These are phyloP conservation scores for Coemansia nantahalensis DNA, from an alignment of 192 early-diverging fungal species.

Conservation along the genomic window DNA sequence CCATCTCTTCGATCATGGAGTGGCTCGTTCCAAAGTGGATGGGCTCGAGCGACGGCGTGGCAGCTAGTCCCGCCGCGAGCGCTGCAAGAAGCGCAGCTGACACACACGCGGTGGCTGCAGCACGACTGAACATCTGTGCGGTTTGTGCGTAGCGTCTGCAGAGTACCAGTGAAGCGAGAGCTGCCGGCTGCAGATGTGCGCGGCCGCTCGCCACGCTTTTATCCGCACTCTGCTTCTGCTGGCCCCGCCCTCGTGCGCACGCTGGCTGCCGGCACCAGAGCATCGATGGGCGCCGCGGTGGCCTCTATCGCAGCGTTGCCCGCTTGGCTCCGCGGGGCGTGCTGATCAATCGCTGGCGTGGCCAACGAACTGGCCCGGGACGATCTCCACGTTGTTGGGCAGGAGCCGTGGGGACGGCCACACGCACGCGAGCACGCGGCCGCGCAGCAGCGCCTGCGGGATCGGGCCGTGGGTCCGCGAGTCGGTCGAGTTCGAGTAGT, in stretches of 20 bases:
- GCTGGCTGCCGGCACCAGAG: too few species aligned
- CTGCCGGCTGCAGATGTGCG: too few species aligned
- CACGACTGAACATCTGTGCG: not conserved
- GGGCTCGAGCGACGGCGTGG: not conserved
- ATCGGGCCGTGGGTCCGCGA: slow-evolving; percentile 88
- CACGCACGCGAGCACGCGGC: slow-evolving; percentile 69
- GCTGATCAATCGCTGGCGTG: not conserved
- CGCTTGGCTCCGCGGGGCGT: too few species aligned
- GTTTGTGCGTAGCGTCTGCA: too few species aligned
- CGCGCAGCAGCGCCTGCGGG: slow-evolving; percentile 73
- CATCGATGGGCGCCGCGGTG: too few species aligned
- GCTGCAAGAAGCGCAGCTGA: not conserved
- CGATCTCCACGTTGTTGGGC: slow-evolving; percentile 20
- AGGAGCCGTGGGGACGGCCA: slow-evolving; percentile 33
- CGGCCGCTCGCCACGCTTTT: too few species aligned
- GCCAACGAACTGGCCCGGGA: slow-evolving; percentile 25
- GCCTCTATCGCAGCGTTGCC: too few species aligned
- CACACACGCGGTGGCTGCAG: not conserved
- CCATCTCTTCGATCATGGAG: not conserved
- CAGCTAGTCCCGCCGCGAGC: not conserved
- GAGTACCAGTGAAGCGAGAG: too few species aligned
- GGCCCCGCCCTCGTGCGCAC: too few species aligned
- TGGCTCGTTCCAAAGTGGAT: slow-evolving; percentile 10
- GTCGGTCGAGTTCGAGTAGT: slow-evolving; percentile 85
- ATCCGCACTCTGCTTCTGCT: too few species aligned